Base-by-base conservation (phyloP, 495 filamentous ascomycete genomes). In the Stereocaulon alpinum region DNA sequence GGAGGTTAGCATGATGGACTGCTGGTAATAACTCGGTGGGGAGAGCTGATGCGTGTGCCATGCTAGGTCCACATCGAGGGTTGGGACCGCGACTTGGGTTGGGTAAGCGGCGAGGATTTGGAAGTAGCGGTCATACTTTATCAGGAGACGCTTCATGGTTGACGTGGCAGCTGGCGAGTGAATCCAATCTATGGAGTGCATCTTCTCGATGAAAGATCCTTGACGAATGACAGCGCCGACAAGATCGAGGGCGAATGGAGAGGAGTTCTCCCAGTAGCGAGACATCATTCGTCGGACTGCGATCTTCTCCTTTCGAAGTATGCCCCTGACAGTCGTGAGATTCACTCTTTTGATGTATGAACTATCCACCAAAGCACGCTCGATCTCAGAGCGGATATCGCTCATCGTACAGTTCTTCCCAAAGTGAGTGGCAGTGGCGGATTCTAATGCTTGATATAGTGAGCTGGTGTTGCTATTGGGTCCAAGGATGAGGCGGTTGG, bases 61-160 rank as follows among this genome's bases (percentile, higher is more conserved):
- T 9, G 82, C 89, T 1, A 95, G 73, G 68, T 95, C 90, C n/a
- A 95, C 80, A 61, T 95, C 90, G 2, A 95, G 75, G 14, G 91
- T 95, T 3, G 90, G 91, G 0, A 95, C 88, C 1, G 81, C 82
- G 43, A 81, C 76, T 14, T 81, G 67, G 1, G 65, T 59, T 0
- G 80, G 77, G 64, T 88, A 70, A 1, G 59, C 47, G 0, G 66
- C 65, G 70, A 95, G 88, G 62, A 95, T 84, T 0, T 58, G 20
- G 40, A 89, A 76, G 73, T 90, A 95, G 12, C 84, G 75, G 15
- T 63, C 47, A 67, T 94, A 95, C 66, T 91, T 91, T 2, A 60
- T 70, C 22, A 89, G 71, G 0, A 89, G 74, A 0, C 88, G 80
- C 1, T 58, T 40, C 80, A 91, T 88, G 2, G 87, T 94, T 4